These are phyloP conservation scores for Aspergillus coremiiformis DNA, from an alignment of 495 filamentous ascomycete genomes.

Conservation along the genomic window DNA sequence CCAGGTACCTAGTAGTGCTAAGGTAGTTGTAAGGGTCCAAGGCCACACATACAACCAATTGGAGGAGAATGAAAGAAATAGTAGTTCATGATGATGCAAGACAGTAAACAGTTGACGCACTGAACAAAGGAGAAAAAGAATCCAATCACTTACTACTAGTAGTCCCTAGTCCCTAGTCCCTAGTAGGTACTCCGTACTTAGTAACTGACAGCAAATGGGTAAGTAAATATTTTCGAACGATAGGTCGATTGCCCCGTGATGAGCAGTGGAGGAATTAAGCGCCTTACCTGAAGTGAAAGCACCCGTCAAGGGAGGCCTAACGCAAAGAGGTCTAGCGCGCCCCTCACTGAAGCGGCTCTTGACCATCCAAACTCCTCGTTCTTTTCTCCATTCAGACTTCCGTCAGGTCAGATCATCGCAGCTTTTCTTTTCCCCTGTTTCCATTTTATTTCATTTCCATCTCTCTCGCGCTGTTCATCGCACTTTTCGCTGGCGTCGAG, in stretches of 20 bases:
- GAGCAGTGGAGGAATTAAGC: constrained; percentile 9
- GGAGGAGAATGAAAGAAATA: too few relatives aligned
- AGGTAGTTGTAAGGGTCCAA: too few relatives aligned
- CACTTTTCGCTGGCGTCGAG: constrained; percentile 4
- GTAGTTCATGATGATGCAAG: too few relatives aligned
- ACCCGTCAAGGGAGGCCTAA: constrained; percentile 19
- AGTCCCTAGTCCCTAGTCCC: too few relatives aligned
- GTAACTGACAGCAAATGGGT: too few relatives aligned
- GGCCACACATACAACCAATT: too few relatives aligned
- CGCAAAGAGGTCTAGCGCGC: constrained; percentile 22
- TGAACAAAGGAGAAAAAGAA: too few relatives aligned
- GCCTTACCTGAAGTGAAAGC: constrained; percentile 3
- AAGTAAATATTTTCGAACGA: background rate
- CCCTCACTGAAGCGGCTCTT: constrained; percentile 35
- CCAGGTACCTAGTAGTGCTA: too few relatives aligned
- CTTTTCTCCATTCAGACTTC: constrained; percentile 13
- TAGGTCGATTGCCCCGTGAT: constrained; percentile 7
- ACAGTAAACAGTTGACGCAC: too few relatives aligned
- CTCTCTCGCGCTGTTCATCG: constrained; percentile 1
- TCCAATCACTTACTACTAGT: background rate
- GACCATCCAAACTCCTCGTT: constrained; percentile 25
- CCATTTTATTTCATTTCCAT: constrained; percentile 19
- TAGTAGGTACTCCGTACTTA: too few relatives aligned
- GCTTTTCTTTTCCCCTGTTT: constrained; percentile 30
- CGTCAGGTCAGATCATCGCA: constrained; percentile 19